These are phyloP conservation scores for Astrocystis sublimbata DNA, from an alignment of 495 filamentous ascomycete species.

Conservation along the genomic window DNA sequence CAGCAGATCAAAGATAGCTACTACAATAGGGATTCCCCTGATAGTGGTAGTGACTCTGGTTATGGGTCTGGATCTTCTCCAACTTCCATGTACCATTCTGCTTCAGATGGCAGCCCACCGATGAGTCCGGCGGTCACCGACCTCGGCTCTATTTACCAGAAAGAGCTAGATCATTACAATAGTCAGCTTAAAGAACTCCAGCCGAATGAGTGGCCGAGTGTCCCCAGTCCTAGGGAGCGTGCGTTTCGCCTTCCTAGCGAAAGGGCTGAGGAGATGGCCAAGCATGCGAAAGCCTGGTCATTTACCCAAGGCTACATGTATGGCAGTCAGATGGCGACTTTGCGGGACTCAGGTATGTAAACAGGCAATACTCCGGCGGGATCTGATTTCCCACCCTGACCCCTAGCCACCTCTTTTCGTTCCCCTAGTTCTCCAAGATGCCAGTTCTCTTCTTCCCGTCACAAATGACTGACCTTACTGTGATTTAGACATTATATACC, in stretches of 20 bases:
- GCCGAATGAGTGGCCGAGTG: conserved; percentile 18
- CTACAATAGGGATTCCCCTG: no score
- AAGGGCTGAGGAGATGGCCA: background rate
- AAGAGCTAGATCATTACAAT: conserved; percentile 20
- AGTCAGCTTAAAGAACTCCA: background rate
- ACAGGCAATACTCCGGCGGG: no score
- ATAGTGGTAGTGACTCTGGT: background rate
- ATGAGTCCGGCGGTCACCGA: background rate
- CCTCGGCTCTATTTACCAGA: background rate
- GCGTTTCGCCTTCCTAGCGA: conserved; percentile 11
- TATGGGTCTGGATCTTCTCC: no score
- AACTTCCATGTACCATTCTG: background rate
- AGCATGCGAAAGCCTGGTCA: conserved; percentile 13
- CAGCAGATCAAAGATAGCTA: background rate
- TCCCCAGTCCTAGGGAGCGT: conserved; percentile 7
- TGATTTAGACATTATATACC: conserved; percentile 18
- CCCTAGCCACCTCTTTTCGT: no score
- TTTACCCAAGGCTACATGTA: conserved; percentile 9
- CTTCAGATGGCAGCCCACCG: background rate
- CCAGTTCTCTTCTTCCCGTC: no score
- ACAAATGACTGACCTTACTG: no score
- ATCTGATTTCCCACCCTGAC: no score
- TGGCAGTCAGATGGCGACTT: conserved; percentile 5
- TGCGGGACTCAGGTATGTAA: conserved; percentile 20
- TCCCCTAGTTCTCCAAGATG: no score